Evolutionary conservation across 441 rosid species (phyloP), one percentile per base, ranked within the genome.

Genomic region (Hypseocharis bilobata): DNA sequence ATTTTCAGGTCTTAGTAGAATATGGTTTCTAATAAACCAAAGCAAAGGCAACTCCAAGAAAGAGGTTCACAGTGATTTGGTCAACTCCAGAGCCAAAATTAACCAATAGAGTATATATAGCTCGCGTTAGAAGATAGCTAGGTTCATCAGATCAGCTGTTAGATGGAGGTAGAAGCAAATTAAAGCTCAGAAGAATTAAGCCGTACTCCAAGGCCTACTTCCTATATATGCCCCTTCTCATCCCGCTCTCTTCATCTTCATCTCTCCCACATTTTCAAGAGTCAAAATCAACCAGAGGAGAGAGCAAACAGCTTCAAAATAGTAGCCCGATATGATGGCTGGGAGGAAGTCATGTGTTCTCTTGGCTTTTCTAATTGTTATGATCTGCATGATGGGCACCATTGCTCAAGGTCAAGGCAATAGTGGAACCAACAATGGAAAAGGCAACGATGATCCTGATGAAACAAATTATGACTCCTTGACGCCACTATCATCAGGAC

Each of bases 331-430:
- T 20, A 34, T 70, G 40, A 83, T 81, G 87, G 82, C 61, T 70
- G 60, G 19, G 52, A 64, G 59, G 62, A 74, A 71, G 79, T 70
- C 82, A 32, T 77, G 67, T 62, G 65, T 79, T 75, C 73, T 77
- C 60, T 77, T 64, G 38, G 74, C 74, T 38, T 20, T 84, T 69
- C 71, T 78, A 36, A 67, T 81, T 27, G 64, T 80, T 20, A 54
- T 86, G 32, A 62, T 83, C 30, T 76, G 78, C 65, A 74, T 74
- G n/a, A 84, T 74, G 17, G 78, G 72, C 5, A 64, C 32, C 44
- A 6, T 59, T 36, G 83, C 68, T 38, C 78, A 58, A 49, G 77
- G 56, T 6, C 36, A 45, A 17, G 34, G 44, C 42, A 20, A n/a
- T n/a, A n/a, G n/a, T 23, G 64, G 67, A 1, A 65, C 25, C 23